Evolutionary conservation across 352 stramenopile genomes (phyloP).

Genomic region (Phytopythium chamaehyphon): DNA sequence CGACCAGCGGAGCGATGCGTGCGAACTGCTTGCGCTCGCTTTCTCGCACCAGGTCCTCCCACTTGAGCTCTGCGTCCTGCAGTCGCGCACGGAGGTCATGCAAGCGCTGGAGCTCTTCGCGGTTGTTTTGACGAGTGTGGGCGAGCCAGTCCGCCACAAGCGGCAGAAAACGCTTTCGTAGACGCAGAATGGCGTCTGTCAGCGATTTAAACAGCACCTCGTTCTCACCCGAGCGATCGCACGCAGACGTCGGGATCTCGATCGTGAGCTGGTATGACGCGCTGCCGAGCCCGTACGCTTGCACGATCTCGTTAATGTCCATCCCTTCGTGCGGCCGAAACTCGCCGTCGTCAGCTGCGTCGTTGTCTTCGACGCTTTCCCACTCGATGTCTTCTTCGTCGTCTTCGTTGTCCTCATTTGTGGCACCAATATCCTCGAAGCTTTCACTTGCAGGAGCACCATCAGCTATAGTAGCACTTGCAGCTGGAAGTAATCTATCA

Average conservation of each 20-base stretch:
- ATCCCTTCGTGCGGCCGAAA: conserved; percentile 24
- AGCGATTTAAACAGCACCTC: conserved; percentile 56
- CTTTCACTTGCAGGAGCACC: neutral
- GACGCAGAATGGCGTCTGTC: conserved; percentile 44
- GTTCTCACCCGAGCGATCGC: conserved; percentile 62
- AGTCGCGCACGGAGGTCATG: conserved; percentile 13
- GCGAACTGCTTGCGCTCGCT: conserved; percentile 29
- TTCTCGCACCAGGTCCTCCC: conserved; percentile 34
- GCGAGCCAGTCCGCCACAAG: conserved; percentile 59
- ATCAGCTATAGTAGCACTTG: too few species aligned
- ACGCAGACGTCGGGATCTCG: conserved; percentile 51
- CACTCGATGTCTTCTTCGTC: conserved; percentile 22
- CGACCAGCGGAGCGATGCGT: conserved; percentile 18
- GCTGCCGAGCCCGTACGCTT: conserved; percentile 69
- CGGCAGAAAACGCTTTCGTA: conserved; percentile 72
- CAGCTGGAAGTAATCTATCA: too few species aligned
- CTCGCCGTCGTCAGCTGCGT: conserved; percentile 9
- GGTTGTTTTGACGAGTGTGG: conserved; percentile 5
- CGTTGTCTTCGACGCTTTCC: conserved; percentile 15
- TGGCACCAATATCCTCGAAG: neutral
- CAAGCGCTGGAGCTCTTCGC: neutral
- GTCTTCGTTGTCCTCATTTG: conserved; percentile 6
- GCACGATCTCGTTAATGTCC: conserved; percentile 79
- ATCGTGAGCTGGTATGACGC: conserved; percentile 74
- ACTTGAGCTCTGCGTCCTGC: conserved; percentile 25